Base-by-base conservation (phyloP, 2,329 filamentous ascomycete species). In the Ascochyta pisi region DNA sequence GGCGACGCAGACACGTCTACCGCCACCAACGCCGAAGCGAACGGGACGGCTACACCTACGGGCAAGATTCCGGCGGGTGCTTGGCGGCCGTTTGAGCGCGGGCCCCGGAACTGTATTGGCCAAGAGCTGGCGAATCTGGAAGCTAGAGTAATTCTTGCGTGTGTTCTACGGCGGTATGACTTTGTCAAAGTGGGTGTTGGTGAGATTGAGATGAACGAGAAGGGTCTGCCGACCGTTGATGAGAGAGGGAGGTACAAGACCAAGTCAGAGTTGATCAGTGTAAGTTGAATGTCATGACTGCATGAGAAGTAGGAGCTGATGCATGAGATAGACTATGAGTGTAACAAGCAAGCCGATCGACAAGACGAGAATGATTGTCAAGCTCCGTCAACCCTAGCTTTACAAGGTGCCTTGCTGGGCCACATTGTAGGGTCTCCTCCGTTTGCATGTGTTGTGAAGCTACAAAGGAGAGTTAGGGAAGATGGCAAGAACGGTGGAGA, bases 61-160 rank as follows among this genome's bases (percentile, higher is more conserved):
- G 64, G 60, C 38, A 60, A 66, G 71, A 57, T 77, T 69, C 64
- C 77, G 63, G 26, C 58, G 73, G 80, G 61, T 49, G 82, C 83
- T 0, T 87, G 79, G 78, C 76, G 83, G 7, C 75, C 82, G 0
- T 87, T 87, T 66, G 82, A 83, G 62, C 76, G 80, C 43, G 85
- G 85, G 0, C 77, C 80, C 2, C 69, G 84, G 15, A 83, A 82
- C 54, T 88, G 85, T 62, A 83, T 86, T 35, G 84, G 83, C 0
- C 83, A 86, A 68, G 83, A 85, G 65, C 74, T 86, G 38, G 83
- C 80, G 1, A 79, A 81, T 62, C 67, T 83, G 4, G 84, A 86
- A 68, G 70, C 80, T 2, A 80, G 79, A 59, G 75, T 83, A 54
- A 77, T 85, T 23, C 69, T 86, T 22, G 83, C 79, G 13, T 71